Evolutionary conservation across 371 early-diverging fungal genomes (phyloP).

Genomic region (Rhizopus delemar): DNA sequence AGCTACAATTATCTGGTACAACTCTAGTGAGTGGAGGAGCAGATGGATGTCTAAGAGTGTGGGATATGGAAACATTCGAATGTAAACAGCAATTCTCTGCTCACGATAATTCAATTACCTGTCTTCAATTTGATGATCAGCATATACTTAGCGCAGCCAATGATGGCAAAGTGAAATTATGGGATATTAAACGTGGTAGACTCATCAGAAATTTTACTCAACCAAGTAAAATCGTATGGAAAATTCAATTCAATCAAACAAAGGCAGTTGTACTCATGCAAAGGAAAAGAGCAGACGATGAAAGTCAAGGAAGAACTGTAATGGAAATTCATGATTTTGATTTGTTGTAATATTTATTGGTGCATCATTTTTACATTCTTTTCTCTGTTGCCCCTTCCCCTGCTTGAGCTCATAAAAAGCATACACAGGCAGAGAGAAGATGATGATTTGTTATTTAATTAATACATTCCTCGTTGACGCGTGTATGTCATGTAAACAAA

Average conservation of each 20-base stretch:
- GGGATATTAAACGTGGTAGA: slow-evolving; percentile 79
- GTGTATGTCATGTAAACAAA: slow-evolving; percentile 12
- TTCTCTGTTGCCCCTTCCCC: not conserved
- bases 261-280: slow-evolving; percentile 66
- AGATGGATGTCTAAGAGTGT: slow-evolving; percentile 85
- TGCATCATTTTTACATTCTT: not conserved
- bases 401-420: not conserved
- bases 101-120: slow-evolving; percentile 82
- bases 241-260: slow-evolving; percentile 63
- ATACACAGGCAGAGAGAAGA: no score
- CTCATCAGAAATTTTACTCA: slow-evolving; percentile 67
- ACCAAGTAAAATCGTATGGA: slow-evolving; percentile 65
- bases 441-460: no score
- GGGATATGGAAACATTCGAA: slow-evolving; percentile 73
- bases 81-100: slow-evolving; percentile 74
- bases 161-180: slow-evolving; percentile 83
- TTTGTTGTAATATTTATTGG: not conserved
- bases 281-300: slow-evolving; percentile 29
- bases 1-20: slow-evolving; percentile 70
- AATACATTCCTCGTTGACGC: slow-evolving; percentile 1
- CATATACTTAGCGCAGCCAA: slow-evolving; percentile 84
- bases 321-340: slow-evolving; percentile 60
- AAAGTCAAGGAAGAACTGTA: slow-evolving; percentile 37
- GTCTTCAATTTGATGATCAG: slow-evolving; percentile 80
- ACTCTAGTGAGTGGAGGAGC: slow-evolving; percentile 83